These are phyloP conservation scores for Sporopachydermia quercuum DNA, from an alignment of 805 yeast genomes.

Conservation along the genomic window DNA sequence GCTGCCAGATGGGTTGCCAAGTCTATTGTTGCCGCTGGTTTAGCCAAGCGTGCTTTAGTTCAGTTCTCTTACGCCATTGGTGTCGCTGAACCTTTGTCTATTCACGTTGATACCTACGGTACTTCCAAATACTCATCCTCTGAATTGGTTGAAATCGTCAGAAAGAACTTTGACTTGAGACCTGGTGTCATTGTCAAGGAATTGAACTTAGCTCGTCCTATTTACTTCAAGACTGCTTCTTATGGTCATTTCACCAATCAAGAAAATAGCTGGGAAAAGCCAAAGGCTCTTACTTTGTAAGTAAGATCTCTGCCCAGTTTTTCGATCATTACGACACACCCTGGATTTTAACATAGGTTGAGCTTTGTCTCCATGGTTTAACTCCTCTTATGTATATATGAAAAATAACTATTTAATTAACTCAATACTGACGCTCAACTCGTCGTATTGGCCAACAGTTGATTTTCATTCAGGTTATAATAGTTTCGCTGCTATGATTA, in stretches of 20 bases:
- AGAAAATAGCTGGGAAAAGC: constrained; percentile 82
- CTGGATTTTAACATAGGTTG: constrained; percentile 1
- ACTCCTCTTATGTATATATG: neutral
- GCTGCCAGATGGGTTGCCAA: constrained; percentile 95
- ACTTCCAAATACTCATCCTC: constrained; percentile 68
- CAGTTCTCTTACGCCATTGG: constrained; percentile 88
- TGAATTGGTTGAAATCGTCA: constrained; percentile 64
- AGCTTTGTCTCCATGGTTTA: constrained; percentile 1
- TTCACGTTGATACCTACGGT: constrained; percentile 80
- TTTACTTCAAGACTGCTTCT: constrained; percentile 81
- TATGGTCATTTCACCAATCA: constrained; percentile 91
- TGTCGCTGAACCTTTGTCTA: constrained; percentile 85
- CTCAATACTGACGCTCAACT: neutral
- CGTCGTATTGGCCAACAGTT: constrained; percentile 1
- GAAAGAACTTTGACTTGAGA: constrained; percentile 76
- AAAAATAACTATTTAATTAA: too few relatives aligned
- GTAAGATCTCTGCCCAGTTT: neutral
- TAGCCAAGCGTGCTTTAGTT: constrained; percentile 78
- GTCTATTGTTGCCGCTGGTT: constrained; percentile 65
- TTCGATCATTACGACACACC: neutral
- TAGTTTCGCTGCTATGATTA: too few relatives aligned
- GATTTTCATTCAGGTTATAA: too few relatives aligned
- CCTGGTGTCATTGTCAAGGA: constrained; percentile 85
- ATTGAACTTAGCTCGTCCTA: constrained; percentile 82
- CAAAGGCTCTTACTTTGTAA: constrained; percentile 58